Evolutionary conservation across 306 rosid genomes (phyloP), one percentile per base, ranked within the genome.

Genomic region (Cucumis melo): DNA sequence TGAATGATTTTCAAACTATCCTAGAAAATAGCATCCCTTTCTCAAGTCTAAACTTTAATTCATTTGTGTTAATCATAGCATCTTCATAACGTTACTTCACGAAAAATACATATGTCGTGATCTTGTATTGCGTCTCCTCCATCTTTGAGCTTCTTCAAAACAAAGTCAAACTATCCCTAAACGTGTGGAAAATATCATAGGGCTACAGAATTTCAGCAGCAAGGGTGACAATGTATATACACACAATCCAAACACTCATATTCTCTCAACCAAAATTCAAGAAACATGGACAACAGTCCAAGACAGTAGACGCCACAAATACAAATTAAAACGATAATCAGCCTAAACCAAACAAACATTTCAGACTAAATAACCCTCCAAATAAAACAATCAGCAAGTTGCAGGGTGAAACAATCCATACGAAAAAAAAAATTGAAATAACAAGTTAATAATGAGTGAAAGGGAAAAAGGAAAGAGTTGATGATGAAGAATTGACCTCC

Each of bases 401-500:
- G 68, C 23, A 68, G n/a, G 7, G 56, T 24, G 3, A 20, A 68
- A 68, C 56, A 68, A 44, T 42, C 55, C 36, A 67, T 11, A 14
- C 1, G 54, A 23, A 13, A 66, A 23, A 13, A 66, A 65, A 36
- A 8, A 39, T 15, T n/a, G 20, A 41, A 46, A 55, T 10, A 24
- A 70, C 27, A 20, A 39, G 65, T 12, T 6, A 36, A 0, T 12
- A 7, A 15, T 8, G 39, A 21, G 4, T 17, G n/a, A 76, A 57
- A 71, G 5, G 1, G 16, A 60, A 60, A 34, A 21, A 15, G 53
- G 16, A 50, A 32, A 44, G 74, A 12, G 8, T 53, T 48, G 9
- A 8, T 7, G 32, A 39, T 13, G 10, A 42, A 73, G 68, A 20
- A 19, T 17, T n/a, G 64, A 91, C 96, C 96, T 73, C 97, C 98